Conservation (phyloP, 2,329 filamentous ascomycete genomes). For the Teratosphaeria pseudoeucalypti region DNA sequence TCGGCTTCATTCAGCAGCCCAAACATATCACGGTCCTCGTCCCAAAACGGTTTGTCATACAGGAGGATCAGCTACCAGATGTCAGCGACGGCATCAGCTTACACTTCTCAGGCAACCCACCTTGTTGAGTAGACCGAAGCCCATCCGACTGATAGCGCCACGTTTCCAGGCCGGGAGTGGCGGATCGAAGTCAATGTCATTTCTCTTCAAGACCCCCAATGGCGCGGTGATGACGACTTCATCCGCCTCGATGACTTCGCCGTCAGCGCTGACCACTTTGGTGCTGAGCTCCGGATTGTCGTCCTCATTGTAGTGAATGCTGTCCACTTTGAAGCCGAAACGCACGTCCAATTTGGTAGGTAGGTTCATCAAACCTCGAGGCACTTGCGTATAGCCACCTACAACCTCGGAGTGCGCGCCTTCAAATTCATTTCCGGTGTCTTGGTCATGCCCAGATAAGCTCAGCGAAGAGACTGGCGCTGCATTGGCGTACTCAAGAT, state of each 20-base stretch:
- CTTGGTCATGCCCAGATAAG: constrained; percentile 88
- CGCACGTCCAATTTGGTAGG: constrained; percentile 69
- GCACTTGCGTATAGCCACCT: constrained; percentile 87
- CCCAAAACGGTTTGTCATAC: constrained; percentile 86
- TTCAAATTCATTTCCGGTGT: constrained; percentile 95
- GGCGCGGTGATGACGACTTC: constrained; percentile 84
- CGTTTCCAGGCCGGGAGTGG: constrained; percentile 79
- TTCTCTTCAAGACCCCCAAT: constrained; percentile 81
- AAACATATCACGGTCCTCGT: constrained; percentile 81
- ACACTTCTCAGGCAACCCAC: constrained; percentile 24
- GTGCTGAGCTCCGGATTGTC: constrained; percentile 33
- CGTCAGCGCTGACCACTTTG: constrained; percentile 65
- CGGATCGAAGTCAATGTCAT: constrained; percentile 73
- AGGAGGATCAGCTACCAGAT: constrained; percentile 58
- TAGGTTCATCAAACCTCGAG: constrained; percentile 70
- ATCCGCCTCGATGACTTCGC: constrained; percentile 69
- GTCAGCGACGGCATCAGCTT: constrained; percentile 5
- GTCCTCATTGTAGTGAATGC: constrained; percentile 50
- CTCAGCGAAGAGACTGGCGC: constrained; percentile 79
- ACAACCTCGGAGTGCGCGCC: constrained; percentile 87
- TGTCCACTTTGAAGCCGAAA: constrained; percentile 61
- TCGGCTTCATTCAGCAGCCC: constrained; percentile 71
- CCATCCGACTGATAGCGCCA: constrained; percentile 69
- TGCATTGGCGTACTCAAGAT: constrained; percentile 95
- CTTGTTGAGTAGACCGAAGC: constrained; percentile 92